Conservation (phyloP, 2,329 filamentous ascomycete genomes). For the Aspergillus aculeatinus region DNA sequence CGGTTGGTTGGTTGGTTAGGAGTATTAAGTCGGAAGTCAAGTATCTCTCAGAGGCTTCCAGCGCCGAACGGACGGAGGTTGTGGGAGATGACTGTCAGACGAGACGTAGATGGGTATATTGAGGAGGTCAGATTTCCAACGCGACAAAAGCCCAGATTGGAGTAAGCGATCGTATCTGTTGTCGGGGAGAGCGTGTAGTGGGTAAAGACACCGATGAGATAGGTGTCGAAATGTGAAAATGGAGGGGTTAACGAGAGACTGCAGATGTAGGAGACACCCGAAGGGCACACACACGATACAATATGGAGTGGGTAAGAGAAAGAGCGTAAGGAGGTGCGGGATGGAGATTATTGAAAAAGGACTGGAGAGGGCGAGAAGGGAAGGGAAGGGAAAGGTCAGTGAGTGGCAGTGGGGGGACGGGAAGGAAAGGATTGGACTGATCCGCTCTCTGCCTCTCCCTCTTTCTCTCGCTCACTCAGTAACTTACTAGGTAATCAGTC, state of each 20-base stretch:
- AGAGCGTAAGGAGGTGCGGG: conserved; percentile 13
- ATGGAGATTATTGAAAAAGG: conserved; percentile 13
- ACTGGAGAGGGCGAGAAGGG: conserved; percentile 8
- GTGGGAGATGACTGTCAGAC: neutral
- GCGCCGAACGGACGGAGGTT: conserved; percentile 1
- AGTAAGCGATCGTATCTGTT: neutral
- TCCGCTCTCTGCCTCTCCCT: neutral
- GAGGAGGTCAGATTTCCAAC: neutral
- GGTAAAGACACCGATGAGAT: conserved; percentile 1
- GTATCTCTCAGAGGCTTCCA: conserved; percentile 2
- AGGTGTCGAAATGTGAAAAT: conserved; percentile 5
- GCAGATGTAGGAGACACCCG: conserved; percentile 6
- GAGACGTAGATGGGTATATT: neutral
- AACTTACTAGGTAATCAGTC: too few species aligned
- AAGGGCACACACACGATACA: conserved; percentile 4
- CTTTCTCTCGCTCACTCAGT: too few species aligned
- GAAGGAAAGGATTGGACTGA: neutral
- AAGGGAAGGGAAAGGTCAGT: conserved; percentile 8
- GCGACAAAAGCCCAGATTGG: neutral
- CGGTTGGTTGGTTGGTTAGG: neutral
- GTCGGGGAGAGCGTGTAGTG: neutral
- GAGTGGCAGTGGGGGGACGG: conserved; percentile 1
- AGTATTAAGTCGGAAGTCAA: neutral
- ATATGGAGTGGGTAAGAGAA: conserved; percentile 7
- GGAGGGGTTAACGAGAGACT: conserved; percentile 24